Base-by-base conservation (phyloP, 805 yeast species). In the Teunomyces kruisii region DNA sequence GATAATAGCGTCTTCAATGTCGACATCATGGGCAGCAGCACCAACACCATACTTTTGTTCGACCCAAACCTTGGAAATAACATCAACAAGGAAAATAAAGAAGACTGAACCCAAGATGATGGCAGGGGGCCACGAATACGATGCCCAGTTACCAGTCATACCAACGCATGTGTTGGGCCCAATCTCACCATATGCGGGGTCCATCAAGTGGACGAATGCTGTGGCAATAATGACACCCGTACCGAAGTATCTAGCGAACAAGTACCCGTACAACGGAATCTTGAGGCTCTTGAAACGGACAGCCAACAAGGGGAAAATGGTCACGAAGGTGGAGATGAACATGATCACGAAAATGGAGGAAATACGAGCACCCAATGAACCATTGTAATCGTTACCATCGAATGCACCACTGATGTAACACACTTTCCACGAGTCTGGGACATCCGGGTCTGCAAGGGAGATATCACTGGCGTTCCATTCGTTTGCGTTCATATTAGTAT, bases 301-400 rank as follows among this genome's bases (percentile, higher is more conserved):
- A 3, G 86, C 73, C 30, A 83, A 57, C 2, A 84, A 58, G 1
- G 88, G 88, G 62, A 83, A 76, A 45, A 76, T 76, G 1, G 83
- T 58, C 15, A 87, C 87, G 39, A 75, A 50, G 1, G 75, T 59
- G 3, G 83, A 73, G 6, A 79, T 72, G 0, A 76, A 60, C 45
- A 81, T 53, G 33, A 83, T 77, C 17, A 83, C 88, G 58, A 83
- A 83, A 6, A 83, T 62, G 4, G 87, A 64, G 2, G 86, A 80
- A 44, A 83, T 77, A 53, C 89, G 68, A 43, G 74, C 71, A 4
- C 72, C 74, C 24, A 51, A 49, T 42, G 51, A 50, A 6, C 80
- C 82, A 45, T 75, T 63, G 51, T 70, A 78, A 7, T 74, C 81
- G 49, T 70, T 76, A 2, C 55, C 62, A n/a, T 35, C 38, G 12